Evolutionary conservation across 1,139 yeast species (phyloP).

Genomic region (Keqinozyma sinolaborantium): DNA sequence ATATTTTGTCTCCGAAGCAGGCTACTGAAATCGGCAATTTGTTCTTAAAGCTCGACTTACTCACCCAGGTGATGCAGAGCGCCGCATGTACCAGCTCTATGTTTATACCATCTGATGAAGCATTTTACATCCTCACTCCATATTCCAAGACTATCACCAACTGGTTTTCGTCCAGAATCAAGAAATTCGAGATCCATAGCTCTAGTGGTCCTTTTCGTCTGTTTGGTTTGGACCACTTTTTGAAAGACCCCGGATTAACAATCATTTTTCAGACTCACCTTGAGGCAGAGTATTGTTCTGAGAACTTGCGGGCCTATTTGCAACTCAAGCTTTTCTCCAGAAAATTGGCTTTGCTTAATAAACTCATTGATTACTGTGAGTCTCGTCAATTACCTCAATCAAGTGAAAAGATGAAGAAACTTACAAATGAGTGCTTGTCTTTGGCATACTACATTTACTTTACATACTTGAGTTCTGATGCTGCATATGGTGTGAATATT

Average conservation of each 20-base stretch:
- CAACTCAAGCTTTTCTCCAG: conserved; percentile 47
- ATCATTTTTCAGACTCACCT: conserved; percentile 65
- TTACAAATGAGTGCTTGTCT: conserved; percentile 51
- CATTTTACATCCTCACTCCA: conserved; percentile 18
- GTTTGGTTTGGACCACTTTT: conserved; percentile 29
- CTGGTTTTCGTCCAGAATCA: conserved; percentile 14
- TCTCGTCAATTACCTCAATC: conserved; percentile 4
- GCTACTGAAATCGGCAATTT: conserved; percentile 60
- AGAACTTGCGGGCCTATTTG: conserved; percentile 68
- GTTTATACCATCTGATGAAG: conserved; percentile 4
- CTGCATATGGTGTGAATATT: conserved; percentile 72
- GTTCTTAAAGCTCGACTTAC: conserved; percentile 47
- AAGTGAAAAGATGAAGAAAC: conserved; percentile 33
- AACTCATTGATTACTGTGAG: conserved; percentile 12
- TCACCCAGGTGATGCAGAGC: conserved; percentile 35
- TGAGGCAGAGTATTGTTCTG: conserved; percentile 63
- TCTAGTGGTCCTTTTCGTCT: too few relatives aligned
- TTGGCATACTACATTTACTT: conserved; percentile 63
- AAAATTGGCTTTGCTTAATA: conserved; percentile 15
- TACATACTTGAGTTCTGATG: conserved; percentile 62
- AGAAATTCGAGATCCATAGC: not conserved
- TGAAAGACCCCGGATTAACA: conserved; percentile 77
- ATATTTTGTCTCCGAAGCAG: conserved; percentile 54
- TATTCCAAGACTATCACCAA: conserved; percentile 16
- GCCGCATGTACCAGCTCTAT: not conserved